Evolutionary conservation across 208 protist genomes (phyloP).

Genomic region (Strigomonas culicis): DNA sequence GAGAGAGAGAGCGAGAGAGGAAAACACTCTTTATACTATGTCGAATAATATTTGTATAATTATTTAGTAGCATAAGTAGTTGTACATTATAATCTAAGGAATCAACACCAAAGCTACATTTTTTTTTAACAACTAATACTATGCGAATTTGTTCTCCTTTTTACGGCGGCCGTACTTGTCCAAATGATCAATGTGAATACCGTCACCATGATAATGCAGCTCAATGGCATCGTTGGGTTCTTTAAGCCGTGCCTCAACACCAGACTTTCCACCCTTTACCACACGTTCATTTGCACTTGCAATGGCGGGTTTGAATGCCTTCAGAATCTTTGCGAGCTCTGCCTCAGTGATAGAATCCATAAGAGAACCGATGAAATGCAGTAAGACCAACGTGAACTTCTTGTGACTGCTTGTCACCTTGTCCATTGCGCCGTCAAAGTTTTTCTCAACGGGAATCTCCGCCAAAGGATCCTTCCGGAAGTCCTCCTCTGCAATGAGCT

Average conservation of each 20-base stretch:
- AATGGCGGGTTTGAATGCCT: slow-evolving; percentile 61
- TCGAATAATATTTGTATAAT: too few species aligned
- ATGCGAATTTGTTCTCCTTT: slow-evolving; percentile 22
- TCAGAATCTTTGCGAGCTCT: slow-evolving; percentile 36
- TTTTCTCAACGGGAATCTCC: background rate
- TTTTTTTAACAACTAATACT: background rate
- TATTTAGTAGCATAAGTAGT: background rate
- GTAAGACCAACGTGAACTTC: slow-evolving; percentile 43
- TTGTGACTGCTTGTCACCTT: slow-evolving; percentile 26
- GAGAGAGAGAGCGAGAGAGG: background rate
- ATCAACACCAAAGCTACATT: too few species aligned
- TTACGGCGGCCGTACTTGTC: slow-evolving; percentile 66
- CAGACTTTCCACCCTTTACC: slow-evolving; percentile 27
- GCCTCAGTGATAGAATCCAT: slow-evolving; percentile 71
- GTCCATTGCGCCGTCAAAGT: slow-evolving; percentile 16
- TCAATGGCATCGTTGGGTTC: slow-evolving; percentile 12
- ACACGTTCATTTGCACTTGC: slow-evolving; percentile 55
- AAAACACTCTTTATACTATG: too few species aligned
- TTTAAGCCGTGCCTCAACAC: slow-evolving; percentile 9
- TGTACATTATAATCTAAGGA: too few species aligned
- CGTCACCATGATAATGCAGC: slow-evolving; percentile 27
- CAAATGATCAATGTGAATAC: slow-evolving; percentile 72
- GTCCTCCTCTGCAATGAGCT: slow-evolving; percentile 41
- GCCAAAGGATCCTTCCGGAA: slow-evolving; percentile 13
- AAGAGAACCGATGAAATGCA: slow-evolving; percentile 47